Conservation (phyloP, 768 basidiomycete genomes). For the Cyathus striatus region DNA sequence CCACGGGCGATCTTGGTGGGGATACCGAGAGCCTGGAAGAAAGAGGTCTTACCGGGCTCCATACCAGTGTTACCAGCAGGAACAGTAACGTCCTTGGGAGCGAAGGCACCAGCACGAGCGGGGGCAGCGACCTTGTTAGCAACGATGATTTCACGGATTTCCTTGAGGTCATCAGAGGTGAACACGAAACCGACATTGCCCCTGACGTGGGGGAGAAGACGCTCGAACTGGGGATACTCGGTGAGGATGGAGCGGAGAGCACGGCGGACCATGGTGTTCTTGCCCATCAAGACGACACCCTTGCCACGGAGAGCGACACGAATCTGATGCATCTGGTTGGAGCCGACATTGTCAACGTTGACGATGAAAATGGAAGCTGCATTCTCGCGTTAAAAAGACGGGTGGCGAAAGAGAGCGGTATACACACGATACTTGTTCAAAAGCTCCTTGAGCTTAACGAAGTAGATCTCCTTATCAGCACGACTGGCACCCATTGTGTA, state of each 20-base stretch:
- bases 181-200: slow-evolving; percentile 99
- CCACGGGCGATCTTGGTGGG: slow-evolving; percentile 99
- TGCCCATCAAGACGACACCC: slow-evolving; percentile 98
- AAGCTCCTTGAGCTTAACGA: slow-evolving; percentile 90
- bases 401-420: background rate
- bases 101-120: slow-evolving; percentile 95
- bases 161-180: slow-evolving; percentile 88
- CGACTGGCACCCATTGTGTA: slow-evolving; percentile 86
- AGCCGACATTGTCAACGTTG: slow-evolving; percentile 99
- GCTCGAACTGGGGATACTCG: slow-evolving; percentile 93
- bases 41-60: slow-evolving; percentile 99
- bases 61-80: slow-evolving; percentile 98
- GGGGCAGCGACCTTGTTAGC: slow-evolving; percentile 99
- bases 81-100: slow-evolving; percentile 87
- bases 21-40: slow-evolving; percentile 99
- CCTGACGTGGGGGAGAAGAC: slow-evolving; percentile 90
- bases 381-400: slow-evolving; percentile 5
- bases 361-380: slow-evolving; percentile 96
- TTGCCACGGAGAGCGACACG: slow-evolving; percentile 94
- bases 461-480: slow-evolving; percentile 88
- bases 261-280: slow-evolving; percentile 99
- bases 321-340: slow-evolving; percentile 99
- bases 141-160: slow-evolving; percentile 86
- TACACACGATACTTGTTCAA: slow-evolving; percentile 82
- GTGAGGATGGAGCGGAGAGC: slow-evolving; percentile 87